Conservation (phyloP, 139 green algal genomes). For the Coelastrella sp. region DNA sequence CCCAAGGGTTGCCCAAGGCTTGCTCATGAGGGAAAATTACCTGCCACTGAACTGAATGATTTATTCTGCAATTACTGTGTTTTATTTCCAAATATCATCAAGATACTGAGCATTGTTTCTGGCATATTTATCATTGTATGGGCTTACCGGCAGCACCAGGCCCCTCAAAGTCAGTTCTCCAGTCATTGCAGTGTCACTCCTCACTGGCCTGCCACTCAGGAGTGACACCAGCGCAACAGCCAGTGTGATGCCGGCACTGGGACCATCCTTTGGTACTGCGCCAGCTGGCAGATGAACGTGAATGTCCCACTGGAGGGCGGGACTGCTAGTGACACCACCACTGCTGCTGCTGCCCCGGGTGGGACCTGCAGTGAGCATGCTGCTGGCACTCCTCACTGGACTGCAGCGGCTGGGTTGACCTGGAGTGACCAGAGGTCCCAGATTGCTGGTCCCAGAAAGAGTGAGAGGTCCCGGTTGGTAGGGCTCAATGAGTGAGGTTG, state of each 20-base stretch:
- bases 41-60: too few relatives aligned
- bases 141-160: conserved; percentile 71
- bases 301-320: conserved; percentile 64
- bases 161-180: conserved; percentile 76
- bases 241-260: conserved; percentile 78
- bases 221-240: conserved; percentile 73
- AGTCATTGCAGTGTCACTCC: conserved; percentile 78
- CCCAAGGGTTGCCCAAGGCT: too few relatives aligned
- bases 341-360: conserved; percentile 25
- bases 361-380: background rate
- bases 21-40: too few relatives aligned
- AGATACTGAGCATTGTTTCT: background rate
- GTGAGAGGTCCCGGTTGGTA: background rate
- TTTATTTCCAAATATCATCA: too few relatives aligned
- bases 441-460: background rate
- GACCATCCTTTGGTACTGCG: conserved; percentile 80
- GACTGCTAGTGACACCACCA: background rate
- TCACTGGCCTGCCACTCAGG: conserved; percentile 63
- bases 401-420: background rate
- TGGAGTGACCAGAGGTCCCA: background rate
- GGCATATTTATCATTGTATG: too few relatives aligned
- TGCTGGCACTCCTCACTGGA: background rate
- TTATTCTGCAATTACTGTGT: too few relatives aligned
- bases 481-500: background rate
- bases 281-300: conserved; percentile 85